phyloP scores from a whole-genome alignment of 2,329 filamentous ascomycete species.

The Apiospora rasikravindrae region DNA sequence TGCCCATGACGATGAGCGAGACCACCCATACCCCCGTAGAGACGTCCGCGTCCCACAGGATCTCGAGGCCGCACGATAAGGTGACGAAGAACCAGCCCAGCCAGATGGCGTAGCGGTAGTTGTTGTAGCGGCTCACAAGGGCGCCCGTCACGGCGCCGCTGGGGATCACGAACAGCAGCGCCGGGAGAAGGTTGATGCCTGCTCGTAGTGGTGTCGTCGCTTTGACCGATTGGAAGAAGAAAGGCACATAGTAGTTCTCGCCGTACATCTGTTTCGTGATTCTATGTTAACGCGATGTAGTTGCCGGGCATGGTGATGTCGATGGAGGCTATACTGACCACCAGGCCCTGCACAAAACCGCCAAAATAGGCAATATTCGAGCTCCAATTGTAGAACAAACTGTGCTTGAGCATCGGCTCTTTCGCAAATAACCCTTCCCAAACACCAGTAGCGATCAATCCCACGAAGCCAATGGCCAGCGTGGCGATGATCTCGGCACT shows the following conservation, averaged over 20 bases:
- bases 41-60: conserved; percentile 26
- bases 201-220: conserved; percentile 17
- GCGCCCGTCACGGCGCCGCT: conserved; percentile 24
- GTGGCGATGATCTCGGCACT: conserved; percentile 21
- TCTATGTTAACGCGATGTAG: background rate
- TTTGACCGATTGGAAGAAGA: conserved; percentile 23
- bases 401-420: conserved; percentile 23
- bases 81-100: conserved; percentile 22
- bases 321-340: conserved; percentile 22
- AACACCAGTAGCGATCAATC: conserved; percentile 21
- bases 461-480: conserved; percentile 22
- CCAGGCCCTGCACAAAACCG: conserved; percentile 24
- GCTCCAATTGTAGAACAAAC: conserved; percentile 22
- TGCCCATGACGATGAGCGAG: conserved; percentile 26
- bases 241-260: conserved; percentile 24
- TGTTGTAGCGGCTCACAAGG: conserved; percentile 22
- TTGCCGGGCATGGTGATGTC: too few species aligned
- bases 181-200: conserved; percentile 21
- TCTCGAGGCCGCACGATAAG: conserved; percentile 26
- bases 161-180: conserved; percentile 23
- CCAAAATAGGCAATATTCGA: conserved; percentile 23
- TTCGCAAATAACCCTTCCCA: conserved; percentile 22
- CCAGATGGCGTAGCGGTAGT: conserved; percentile 23
- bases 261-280: conserved; percentile 23
- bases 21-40: conserved; percentile 26